Base-by-base conservation (phyloP, 2,329 filamentous ascomycete species). In the Orbilia oligospora region DNA sequence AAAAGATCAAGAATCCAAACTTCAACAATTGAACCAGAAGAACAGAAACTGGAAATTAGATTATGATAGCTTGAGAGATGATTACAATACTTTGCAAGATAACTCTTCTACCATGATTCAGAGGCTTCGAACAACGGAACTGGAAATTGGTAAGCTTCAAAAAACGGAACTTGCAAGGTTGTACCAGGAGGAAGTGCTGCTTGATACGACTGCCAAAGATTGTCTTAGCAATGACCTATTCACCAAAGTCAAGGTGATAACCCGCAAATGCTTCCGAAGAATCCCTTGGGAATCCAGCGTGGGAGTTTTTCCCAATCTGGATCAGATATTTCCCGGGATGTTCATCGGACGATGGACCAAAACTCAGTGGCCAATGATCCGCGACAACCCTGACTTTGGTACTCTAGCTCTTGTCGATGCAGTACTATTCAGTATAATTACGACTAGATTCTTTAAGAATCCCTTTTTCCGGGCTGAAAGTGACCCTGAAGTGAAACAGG, bases 251-350 rank as follows among this genome's bases (percentile, higher is more conserved):
- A 36, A 51, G 24, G 24, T 18, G 0, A 71, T 76, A 6, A 71
- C 48, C 24, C 56, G 66, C 5, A 27, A 0, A 16, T 27, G 27
- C 20, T 76, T 76, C 38, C 56, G 72, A 9, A 65, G 51, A 16
- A 14, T 71, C 24, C n/a, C 44, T 9, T 46, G 44, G 44, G 20
- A 46, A 46, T 36, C 9, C 1, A 36, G 33, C 33, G 33, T 36
- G 5, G 8, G 10, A 36, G 10, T 1, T 9, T 12, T 9, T 9
- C 33, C 33, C 8, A 12, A 30, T 33, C 12, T 5, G 18, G 16
- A n/a, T 30, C 9, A 18, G 24, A 5, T 67, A 49, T 49, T 56
- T 36, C 33, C 33, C 5, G 33, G 33, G 33, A 36, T 36, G 9
- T 36, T 36, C 33, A 8, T 8, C 9, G 5, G 4, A 36, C 5